phyloP scores from a whole-genome alignment of 495 filamentous ascomycete genomes.

The Tuber calosporum region DNA sequence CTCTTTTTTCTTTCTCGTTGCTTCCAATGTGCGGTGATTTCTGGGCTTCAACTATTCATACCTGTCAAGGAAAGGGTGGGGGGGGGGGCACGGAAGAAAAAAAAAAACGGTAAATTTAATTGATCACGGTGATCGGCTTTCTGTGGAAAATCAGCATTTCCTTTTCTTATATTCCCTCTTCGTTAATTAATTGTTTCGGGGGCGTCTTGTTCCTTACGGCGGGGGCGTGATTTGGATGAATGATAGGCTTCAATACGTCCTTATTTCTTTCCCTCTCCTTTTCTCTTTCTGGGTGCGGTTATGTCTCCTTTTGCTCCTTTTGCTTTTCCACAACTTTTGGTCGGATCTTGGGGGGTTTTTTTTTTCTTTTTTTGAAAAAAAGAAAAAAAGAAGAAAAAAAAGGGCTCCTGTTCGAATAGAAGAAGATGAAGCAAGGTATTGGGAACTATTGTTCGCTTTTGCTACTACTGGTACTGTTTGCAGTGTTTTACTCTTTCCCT shows the following conservation, averaged over 20 bases:
- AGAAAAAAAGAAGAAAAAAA: not conserved
- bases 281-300: not conserved
- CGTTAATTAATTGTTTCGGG: not conserved
- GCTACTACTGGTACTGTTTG: not conserved
- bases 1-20: not conserved
- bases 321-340: not conserved
- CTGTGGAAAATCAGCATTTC: not conserved
- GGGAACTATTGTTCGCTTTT: not conserved
- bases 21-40: not conserved
- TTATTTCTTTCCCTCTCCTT: not conserved
- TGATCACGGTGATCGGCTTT: not conserved
- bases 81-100: not conserved
- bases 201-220: not conserved
- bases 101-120: not conserved
- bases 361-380: too few relatives aligned
- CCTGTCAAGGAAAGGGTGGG: not conserved
- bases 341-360: not conserved
- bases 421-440: not conserved
- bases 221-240: not conserved
- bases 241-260: not conserved
- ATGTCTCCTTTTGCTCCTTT: not conserved
- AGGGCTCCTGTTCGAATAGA: not conserved
- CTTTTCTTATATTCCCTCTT: not conserved
- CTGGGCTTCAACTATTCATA: not conserved
- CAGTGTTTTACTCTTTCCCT: not conserved